Base-by-base conservation (phyloP, 192 early-diverging fungal species). In the Entomortierella chlamydospora region DNA sequence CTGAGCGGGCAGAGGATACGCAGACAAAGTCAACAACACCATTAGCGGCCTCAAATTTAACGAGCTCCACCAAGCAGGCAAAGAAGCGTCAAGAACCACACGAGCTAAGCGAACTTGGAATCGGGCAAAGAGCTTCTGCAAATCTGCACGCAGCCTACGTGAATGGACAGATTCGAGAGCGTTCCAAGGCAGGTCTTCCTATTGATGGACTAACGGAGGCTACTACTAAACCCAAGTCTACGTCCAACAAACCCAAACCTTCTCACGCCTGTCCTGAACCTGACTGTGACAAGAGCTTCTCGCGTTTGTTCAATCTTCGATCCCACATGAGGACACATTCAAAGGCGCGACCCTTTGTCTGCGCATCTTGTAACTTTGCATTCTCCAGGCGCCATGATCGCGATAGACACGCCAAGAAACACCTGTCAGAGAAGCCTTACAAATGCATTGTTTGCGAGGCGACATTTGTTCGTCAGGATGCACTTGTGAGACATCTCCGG, bases 311-410 rank as follows among this genome's bases (percentile, higher is more conserved):
- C 81, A 97, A 96, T 79, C 86, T 97, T 34, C 90, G 91, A 62
- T 90, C 89, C 31, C 94, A 97, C 58, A 85, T 90, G 72, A 83
- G 88, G 33, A 92, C 91, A 5, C 95, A 97, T 73, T 89, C 90
- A 10, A 86, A 89, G 41, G 90, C 90, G 31, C 83, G 91, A 7
- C 91, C 91, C 0, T 95, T 87, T 79, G 77, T 83, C n/a, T 91
- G 90, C 62, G 76, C 80, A 15, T 76, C 78, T 28, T 95, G 94
- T 79, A 82, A 84, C 41, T 80, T 83, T 66, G 82, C 91, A 20
- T 95, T 95, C 61, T 86, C 87, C 39, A 83, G 94, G 57, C 91
- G 94, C 69, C 94, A 95, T 64, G 94, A 95, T 57, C 85, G 93
- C 11, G 87, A 91, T 64, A 80, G 94, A 8, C 94, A 95, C 74